Percentiles rank a stretch among this genome's conserved stretches.
Evolutionary conservation across 768 basidiomycete species (phyloP).

Genomic region (Phaeotremella skinneri): DNA sequence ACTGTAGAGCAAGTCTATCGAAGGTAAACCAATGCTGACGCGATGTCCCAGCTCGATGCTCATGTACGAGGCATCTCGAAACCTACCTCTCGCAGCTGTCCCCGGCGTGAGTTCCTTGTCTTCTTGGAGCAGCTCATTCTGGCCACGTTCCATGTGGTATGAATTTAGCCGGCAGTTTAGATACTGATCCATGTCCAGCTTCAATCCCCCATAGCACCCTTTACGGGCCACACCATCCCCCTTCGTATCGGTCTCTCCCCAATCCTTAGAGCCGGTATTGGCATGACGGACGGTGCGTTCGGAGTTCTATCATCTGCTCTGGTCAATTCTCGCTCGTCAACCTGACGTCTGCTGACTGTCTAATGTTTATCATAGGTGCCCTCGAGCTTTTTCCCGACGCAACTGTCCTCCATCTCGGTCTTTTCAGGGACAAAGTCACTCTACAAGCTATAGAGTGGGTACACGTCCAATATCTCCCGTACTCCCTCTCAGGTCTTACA

Average conservation of each 20-base stretch:
- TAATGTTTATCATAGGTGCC: conserved; percentile 57
- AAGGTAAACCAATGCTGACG: conserved; percentile 2
- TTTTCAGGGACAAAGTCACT: conserved; percentile 68
- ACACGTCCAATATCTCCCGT: no score
- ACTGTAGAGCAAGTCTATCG: neutral
- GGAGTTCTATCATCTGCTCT: no score
- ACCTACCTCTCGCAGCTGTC: conserved; percentile 28
- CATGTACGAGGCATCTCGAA: conserved; percentile 39
- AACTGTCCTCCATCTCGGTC: conserved; percentile 83
- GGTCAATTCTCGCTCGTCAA: neutral
- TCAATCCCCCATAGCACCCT: conserved; percentile 73
- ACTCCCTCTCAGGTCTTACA: no score
- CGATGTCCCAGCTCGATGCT: conserved; percentile 29
- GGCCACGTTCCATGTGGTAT: neutral
- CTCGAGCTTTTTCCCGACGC: conserved; percentile 82
- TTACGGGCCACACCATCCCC: conserved; percentile 72
- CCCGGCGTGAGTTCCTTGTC: conserved; percentile 31
- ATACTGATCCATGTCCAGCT: conserved; percentile 23
- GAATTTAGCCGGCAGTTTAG: no score
- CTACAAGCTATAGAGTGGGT: conserved; percentile 76
- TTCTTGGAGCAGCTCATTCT: no score
- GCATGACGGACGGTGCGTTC: conserved; percentile 69
- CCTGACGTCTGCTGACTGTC: no score
- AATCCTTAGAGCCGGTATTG: conserved; percentile 86
- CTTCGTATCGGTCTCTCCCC: conserved; percentile 81